Conservation (phyloP, 257 asterid species). For the Nicotiana sylvestris region DNA sequence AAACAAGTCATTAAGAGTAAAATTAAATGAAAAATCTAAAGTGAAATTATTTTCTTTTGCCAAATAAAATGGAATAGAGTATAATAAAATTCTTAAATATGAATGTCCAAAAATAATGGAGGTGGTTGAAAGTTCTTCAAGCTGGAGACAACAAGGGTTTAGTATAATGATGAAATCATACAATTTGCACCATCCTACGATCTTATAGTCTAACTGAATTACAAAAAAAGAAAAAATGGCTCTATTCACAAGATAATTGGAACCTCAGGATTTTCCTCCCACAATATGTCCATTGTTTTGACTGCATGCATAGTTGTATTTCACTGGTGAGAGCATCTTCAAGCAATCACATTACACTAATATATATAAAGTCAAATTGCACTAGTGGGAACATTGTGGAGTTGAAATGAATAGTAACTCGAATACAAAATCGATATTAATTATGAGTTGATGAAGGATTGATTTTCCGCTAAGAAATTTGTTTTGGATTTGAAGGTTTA, state of each 20-base stretch:
- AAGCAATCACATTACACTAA: background rate
- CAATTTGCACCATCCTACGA: background rate
- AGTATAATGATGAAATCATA: background rate
- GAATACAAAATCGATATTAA: background rate
- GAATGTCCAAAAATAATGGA: background rate
- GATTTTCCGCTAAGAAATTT: background rate
- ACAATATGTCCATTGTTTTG: background rate
- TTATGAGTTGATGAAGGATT: background rate
- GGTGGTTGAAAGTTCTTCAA: background rate
- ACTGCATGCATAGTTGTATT: background rate
- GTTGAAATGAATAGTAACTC: background rate
- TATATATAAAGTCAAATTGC: background rate
- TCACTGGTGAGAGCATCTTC: background rate
- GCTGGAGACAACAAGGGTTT: constrained; percentile 4
- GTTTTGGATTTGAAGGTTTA: background rate
- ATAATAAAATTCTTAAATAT: no score
- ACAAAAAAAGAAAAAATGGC: background rate
- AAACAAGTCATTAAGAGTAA: no score
- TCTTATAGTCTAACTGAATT: background rate
- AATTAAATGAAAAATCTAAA: no score
- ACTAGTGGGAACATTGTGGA: background rate
- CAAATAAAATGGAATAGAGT: no score
- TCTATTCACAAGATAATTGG: background rate
- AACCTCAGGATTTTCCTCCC: background rate
- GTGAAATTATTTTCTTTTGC: no score